Base-by-base conservation (phyloP, 331 rosid genomes). In the Pyrus hybrid region DNA sequence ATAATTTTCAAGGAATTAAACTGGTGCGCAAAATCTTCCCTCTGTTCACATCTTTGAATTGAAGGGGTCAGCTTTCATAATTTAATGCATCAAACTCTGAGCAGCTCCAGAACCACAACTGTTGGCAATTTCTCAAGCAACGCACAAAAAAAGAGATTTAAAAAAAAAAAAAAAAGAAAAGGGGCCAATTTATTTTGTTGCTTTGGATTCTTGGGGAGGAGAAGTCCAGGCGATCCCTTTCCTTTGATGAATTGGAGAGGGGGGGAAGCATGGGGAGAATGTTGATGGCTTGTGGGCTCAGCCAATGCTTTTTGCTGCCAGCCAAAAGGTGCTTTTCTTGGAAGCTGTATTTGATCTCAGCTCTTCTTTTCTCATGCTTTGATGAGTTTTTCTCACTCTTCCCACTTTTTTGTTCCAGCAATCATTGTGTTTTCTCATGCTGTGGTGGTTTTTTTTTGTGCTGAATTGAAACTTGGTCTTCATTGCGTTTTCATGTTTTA, bases 281-380 rank as follows among this genome's bases (percentile, higher is more conserved):
- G 81, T 67, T 81, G 85, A 69, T 86, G 85, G 65, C 83, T 82
- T 70, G 98, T 91, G 97, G 98, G 97, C 96, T 88, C 92, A 29
- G 45, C 43, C 80, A 72, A 79, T 82, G 67, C 79, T 82, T 88
- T 85, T 79, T 41, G 43, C 64, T 58, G 43, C 64, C 6, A 53
- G 68, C 67, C 74, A 76, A 91, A 93, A 91, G 96, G 87, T 84
- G 68, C 84, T 76, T 74, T 49, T 49, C 83, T 81, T 67, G 28
- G 56, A 47, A 10, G 56, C 47, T 82, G 25, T 18, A 76, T 80
- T 63, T 85, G 60, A 54, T 80, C 83, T 77, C 80, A 71, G 49
- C 84, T 67, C 13, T 72, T 77, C 80, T 77, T 80, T 70, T 32
- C 14, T 53, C 26, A 33, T 89, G 23, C 80, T 86, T 68, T 68